These are phyloP conservation scores for Neofusicoccum parvum DNA, from an alignment of 2,329 filamentous ascomycete species.

Conservation along the genomic window DNA sequence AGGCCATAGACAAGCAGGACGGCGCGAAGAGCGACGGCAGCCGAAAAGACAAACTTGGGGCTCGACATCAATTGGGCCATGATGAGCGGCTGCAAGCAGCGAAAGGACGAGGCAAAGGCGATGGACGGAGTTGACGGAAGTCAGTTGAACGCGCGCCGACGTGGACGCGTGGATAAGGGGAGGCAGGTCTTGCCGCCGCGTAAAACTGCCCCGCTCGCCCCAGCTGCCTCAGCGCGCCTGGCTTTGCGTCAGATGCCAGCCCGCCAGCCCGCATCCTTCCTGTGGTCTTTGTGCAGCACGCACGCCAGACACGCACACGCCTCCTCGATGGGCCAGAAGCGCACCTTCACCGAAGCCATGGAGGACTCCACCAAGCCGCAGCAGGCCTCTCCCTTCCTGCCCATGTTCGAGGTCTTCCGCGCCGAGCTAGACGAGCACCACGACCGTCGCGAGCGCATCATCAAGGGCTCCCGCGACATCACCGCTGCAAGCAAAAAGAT, in stretches of 20 bases:
- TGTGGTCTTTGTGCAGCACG: background rate
- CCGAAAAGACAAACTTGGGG: constrained; percentile 42
- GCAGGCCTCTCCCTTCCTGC: constrained; percentile 48
- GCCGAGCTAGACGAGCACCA: constrained; percentile 92
- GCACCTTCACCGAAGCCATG: constrained; percentile 40
- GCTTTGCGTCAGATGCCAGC: constrained; percentile 16
- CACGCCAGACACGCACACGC: background rate
- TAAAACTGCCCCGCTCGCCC: constrained; percentile 6
- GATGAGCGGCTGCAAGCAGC: background rate
- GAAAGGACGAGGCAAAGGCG: background rate
- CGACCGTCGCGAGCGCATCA: constrained; percentile 84
- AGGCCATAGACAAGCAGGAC: constrained; percentile 82
- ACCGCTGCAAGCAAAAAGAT: constrained; percentile 97
- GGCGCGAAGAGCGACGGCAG: constrained; percentile 65
- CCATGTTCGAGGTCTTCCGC: constrained; percentile 85
- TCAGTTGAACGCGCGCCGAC: background rate
- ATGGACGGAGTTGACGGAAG: background rate
- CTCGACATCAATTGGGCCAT: constrained; percentile 37
- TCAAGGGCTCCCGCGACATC: constrained; percentile 89
- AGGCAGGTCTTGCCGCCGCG: constrained; percentile 13
- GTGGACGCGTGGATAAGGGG: background rate
- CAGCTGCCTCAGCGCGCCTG: background rate
- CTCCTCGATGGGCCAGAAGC: constrained; percentile 35
- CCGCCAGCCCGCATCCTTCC: background rate
- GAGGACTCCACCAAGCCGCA: constrained; percentile 34